phyloP scores from a whole-genome alignment of 805 yeast genomes.

The Pichia nakasei region DNA sequence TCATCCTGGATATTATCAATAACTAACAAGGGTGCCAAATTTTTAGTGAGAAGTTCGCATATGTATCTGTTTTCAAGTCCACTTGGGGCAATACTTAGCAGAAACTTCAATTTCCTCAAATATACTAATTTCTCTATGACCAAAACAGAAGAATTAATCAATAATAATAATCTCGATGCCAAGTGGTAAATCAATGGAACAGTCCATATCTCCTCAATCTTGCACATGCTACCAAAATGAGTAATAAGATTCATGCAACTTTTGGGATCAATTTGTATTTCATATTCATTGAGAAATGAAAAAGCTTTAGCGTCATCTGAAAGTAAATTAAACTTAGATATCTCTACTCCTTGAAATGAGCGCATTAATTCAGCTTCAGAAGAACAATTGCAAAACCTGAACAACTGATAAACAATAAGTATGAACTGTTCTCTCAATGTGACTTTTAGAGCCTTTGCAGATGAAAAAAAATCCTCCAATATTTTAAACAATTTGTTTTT shows the following conservation, averaged over 20 bases:
- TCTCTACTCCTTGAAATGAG: neutral
- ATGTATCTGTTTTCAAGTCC: constrained; percentile 15
- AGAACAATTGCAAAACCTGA: constrained; percentile 32
- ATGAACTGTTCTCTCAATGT: constrained; percentile 19
- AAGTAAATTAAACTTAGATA: neutral
- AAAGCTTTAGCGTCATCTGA: neutral
- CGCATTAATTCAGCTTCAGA: constrained; percentile 5
- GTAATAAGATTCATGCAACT: constrained; percentile 8
- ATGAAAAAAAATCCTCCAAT: constrained; percentile 10
- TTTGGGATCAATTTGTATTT: constrained; percentile 9
- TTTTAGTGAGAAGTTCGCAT: constrained; percentile 3
- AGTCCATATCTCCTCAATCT: constrained; percentile 27
- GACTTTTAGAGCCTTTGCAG: constrained; percentile 4
- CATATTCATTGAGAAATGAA: constrained; percentile 13
- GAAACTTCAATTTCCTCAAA: constrained; percentile 31
- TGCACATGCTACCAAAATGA: constrained; percentile 4
- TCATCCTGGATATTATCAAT: constrained; percentile 19
- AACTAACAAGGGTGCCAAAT: constrained; percentile 13
- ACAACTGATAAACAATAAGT: constrained; percentile 29
- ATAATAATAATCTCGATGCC: constrained; percentile 24
- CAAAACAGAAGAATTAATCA: constrained; percentile 18
- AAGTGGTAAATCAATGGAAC: constrained; percentile 30
- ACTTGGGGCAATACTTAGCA: constrained; percentile 23
- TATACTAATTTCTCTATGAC: constrained; percentile 17
- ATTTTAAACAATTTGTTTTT: constrained; percentile 18